Evolutionary conservation across 2,329 filamentous ascomycete species (phyloP), one percentile per base, ranked within the genome.

Genomic region (Penicillium sp.): DNA sequence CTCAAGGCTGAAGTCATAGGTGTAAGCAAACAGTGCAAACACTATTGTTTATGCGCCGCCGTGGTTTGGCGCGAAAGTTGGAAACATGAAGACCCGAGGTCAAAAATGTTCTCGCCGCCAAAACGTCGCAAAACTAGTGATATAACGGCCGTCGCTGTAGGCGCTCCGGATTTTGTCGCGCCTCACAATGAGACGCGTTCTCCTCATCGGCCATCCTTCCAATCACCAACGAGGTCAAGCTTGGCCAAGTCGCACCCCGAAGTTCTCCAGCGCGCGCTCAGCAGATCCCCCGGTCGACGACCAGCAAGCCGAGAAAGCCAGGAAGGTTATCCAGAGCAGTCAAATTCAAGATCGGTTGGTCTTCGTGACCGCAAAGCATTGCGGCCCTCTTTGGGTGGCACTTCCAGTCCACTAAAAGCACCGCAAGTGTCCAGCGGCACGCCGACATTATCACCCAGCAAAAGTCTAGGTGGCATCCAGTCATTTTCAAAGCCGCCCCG

Each of bases 151-250:
- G 56, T 73, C 33, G 56, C 69, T 15, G 57, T 72, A 49, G 60
- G 60, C 56, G 64, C 64, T 51, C 66, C 66, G 23, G 68, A 66
- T 41, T 69, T 45, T 15, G 36, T 41, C 18, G 51, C 29, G 34
- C 34, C 43, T 23, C 46, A 50, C 52, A 46, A 50, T 32, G 48
- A 48, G 39, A 45, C 56, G 19, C 54, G 63, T 13, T 59, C 63
- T 26, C 49, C 59, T 6, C 53, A 58, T 32, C 73, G 73, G 1
- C 74, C 77, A 1, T 84, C 81, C 1, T 85, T 81, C 56, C 78
- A 78, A 38, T 84, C 81, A n/a, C 81, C 83, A 0, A 84, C 81
- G 0, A 79, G 74, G 57, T 74, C 81, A 9, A 86, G 80, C 53
- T 64, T 84, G 10, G 71, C 80, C 41, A 76, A 78, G 48, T 75